These are phyloP conservation scores for Herpetomonas tarakana DNA, from an alignment of 208 protist species.

Conservation along the genomic window DNA sequence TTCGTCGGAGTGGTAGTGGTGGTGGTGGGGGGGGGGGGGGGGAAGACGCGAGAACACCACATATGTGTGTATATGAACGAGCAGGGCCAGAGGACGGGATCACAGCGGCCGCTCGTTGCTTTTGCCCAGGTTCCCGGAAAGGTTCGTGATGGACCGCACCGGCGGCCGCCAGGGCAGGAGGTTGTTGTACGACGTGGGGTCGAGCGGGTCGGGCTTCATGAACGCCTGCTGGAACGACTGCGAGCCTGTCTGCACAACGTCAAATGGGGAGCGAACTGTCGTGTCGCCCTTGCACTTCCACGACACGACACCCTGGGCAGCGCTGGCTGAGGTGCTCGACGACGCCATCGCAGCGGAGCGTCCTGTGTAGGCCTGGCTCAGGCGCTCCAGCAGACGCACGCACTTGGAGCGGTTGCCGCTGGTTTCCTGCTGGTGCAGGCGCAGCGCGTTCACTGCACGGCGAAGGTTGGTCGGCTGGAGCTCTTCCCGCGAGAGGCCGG, in stretches of 20 bases:
- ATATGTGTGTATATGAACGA: too few species aligned
- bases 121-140: conserved; percentile 36
- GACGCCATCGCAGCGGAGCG: not conserved
- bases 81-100: too few species aligned
- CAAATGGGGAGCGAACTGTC: conserved; percentile 66
- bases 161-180: conserved; percentile 56
- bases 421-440: conserved; percentile 50
- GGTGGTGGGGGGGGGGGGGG: too few species aligned
- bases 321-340: not conserved
- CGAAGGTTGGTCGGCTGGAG: conserved; percentile 68
- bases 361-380: conserved; percentile 52
- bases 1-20: too few species aligned
- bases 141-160: conserved; percentile 55
- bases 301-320: conserved; percentile 16
- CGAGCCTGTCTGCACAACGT: conserved; percentile 56
- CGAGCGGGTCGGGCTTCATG: conserved; percentile 65
- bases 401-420: conserved; percentile 64
- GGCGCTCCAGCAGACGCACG: conserved; percentile 56
- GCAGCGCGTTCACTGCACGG: conserved; percentile 61
- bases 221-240: conserved; percentile 66
- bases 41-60: too few species aligned
- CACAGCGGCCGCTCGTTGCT: too few species aligned
- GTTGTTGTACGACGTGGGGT: conserved; percentile 78
- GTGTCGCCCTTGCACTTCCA: conserved; percentile 69
- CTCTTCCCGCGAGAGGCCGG: conserved; percentile 63